Evolutionary conservation across 2,329 filamentous ascomycete species (phyloP), one percentile per base, ranked within the genome.

Genomic region (Aspergillus costaricaensis): DNA sequence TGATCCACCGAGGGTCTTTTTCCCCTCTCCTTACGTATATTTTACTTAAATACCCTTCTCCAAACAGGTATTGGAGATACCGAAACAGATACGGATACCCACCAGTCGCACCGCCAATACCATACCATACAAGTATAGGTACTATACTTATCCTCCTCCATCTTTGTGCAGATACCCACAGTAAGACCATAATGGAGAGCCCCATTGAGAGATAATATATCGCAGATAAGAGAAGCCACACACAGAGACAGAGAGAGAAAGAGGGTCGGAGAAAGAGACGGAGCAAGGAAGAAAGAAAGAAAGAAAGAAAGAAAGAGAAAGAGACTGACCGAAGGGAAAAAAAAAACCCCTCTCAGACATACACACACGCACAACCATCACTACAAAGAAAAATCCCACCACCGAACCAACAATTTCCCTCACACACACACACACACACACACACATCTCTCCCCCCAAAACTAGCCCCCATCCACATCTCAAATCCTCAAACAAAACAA

Each of bases 21-120:
- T 44, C 14, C 41, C 41, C 23, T 50, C 47, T 50, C 47, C 23
- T 49, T 49, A 49, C 44, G 44, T 49, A 49, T 30, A 49, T 30
- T 10, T 49, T 49, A 49, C 44, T n/a, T 17, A 23, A 5, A 23
- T 23, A 10, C 17, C 12, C 12, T 14, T 27, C 25, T 27, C 32
- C 32, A 36, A 36, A 15, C 19, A 10, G 19, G 19, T 44, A 12
- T 14, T 44, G 41, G 10, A 19, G 19, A 44, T 44, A 44, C 41
- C 32, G 12, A 3, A 36, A 36, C 32, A 5, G 32, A 12, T 14
- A 14, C 19, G 6, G 17, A 21, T 49, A 49, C 47, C 23, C n/a
- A 27, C 23, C 15, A 15, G 14, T 4, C 32, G 32, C 32, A 36
- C 32, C 12, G 8, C 27, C 2, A n/a, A 19, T 36, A 36, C 32